Percentiles rank a stretch among this genome's conserved stretches.
phyloP scores from a whole-genome alignment of 108 stramenopile species.

The Pelagomonas calceolata region DNA sequence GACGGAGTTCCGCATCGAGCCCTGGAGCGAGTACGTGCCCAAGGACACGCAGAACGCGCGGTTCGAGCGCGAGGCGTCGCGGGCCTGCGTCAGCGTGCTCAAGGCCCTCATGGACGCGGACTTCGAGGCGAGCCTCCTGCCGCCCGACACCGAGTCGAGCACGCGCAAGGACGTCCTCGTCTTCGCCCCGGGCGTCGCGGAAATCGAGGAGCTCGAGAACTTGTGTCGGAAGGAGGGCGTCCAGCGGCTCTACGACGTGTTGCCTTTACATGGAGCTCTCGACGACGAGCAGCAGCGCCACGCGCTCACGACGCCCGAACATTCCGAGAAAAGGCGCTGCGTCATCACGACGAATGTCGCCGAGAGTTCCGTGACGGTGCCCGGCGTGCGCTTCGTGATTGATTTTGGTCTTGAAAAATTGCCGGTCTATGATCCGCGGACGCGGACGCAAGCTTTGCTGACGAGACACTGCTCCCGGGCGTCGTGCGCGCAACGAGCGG shows the following conservation, averaged over 20 bases:
- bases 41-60: neutral
- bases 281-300: neutral
- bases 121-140: neutral
- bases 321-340: conserved; percentile 36
- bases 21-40: neutral
- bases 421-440: conserved; percentile 72
- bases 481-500: conserved; percentile 55
- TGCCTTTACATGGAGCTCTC: neutral
- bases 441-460: conserved; percentile 5
- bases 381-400: conserved; percentile 74
- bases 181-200: conserved; percentile 95
- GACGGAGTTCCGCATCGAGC: too few species aligned
- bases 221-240: neutral
- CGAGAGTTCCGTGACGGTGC: conserved; percentile 86
- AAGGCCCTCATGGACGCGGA: neutral
- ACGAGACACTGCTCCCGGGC: neutral
- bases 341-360: conserved; percentile 86
- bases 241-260: neutral
- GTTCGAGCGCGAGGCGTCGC: neutral
- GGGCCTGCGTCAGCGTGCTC: neutral
- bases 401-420: conserved; percentile 91
- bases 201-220: conserved; percentile 29
- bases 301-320: neutral
- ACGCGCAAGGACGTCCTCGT: conserved; percentile 44
- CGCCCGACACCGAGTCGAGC: neutral